Evolutionary conservation across 257 asterid genomes (phyloP).

Genomic region (Rehmannia glutinosa): DNA sequence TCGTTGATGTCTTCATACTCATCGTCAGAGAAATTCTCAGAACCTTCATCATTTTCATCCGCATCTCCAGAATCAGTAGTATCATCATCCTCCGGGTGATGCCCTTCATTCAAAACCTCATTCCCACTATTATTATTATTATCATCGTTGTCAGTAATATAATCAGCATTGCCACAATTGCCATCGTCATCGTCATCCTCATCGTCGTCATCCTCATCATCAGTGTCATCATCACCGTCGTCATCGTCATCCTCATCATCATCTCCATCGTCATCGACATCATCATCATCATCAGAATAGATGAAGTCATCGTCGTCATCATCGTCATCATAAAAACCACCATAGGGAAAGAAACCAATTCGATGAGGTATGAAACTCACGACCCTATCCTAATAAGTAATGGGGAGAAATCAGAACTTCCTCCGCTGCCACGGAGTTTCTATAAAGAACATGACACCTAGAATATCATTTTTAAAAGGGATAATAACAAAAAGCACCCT

Average conservation of each 20-base stretch:
- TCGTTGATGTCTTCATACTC: conserved; percentile 10
- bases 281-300: conserved; percentile 21
- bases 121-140: conserved; percentile 15
- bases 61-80: background rate
- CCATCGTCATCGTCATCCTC: conserved; percentile 14
- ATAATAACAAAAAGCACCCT: too few species aligned
- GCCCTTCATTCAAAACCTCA: conserved; percentile 25
- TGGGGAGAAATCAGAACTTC: conserved; percentile 36
- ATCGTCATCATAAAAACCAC: conserved; percentile 34
- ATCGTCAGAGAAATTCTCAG: conserved; percentile 1
- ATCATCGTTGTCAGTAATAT: background rate
- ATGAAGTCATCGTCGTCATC: conserved; percentile 34
- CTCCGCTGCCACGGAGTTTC: conserved; percentile 22
- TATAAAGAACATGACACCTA: conserved; percentile 9
- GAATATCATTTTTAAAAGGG: conserved; percentile 10
- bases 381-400: conserved; percentile 44
- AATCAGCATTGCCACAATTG: background rate
- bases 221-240: conserved; percentile 21
- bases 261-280: conserved; percentile 27
- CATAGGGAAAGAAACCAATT: conserved; percentile 35
- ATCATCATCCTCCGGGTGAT: conserved; percentile 13
- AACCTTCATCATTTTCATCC: conserved; percentile 13
- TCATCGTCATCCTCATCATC: conserved; percentile 21
- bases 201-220: conserved; percentile 20
- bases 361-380: conserved; percentile 25